Evolutionary conservation across 2,329 filamentous ascomycete species (phyloP).

Genomic region (Aspergillus nomiae): DNA sequence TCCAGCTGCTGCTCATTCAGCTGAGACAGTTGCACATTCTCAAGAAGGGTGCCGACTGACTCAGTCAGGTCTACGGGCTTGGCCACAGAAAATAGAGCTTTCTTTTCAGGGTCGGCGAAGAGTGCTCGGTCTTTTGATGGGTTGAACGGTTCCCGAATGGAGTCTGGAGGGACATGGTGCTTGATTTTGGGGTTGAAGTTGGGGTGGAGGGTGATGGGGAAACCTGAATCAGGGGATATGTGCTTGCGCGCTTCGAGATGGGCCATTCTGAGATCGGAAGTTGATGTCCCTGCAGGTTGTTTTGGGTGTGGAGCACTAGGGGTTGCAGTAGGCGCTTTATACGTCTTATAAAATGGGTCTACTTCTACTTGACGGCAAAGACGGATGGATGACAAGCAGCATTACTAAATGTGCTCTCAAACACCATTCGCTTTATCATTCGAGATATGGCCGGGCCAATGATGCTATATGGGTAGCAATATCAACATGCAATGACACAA

Average conservation of each 20-base stretch:
- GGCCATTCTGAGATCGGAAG: conserved; percentile 21
- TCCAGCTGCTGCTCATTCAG: conserved; percentile 51
- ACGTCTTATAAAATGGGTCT: not conserved
- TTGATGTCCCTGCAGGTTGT: not conserved
- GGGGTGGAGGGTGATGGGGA: conserved; percentile 50
- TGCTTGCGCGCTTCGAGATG: conserved; percentile 51
- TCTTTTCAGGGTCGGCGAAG: conserved; percentile 45
- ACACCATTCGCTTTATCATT: not conserved
- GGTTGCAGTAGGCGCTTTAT: not conserved
- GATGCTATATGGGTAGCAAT: not conserved
- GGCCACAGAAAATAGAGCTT: conserved; percentile 35
- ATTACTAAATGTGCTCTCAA: not conserved
- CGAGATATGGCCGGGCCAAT: not conserved
- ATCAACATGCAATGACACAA: not conserved
- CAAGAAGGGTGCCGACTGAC: conserved; percentile 42
- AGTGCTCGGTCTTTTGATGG: conserved; percentile 32
- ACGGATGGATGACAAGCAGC: not conserved
- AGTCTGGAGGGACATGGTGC: conserved; percentile 44
- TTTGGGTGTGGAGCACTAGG: not conserved
- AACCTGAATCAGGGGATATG: conserved; percentile 53
- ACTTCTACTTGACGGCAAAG: not conserved
- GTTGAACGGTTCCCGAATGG: conserved; percentile 31
- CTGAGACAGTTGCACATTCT: conserved; percentile 48
- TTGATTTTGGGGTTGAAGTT: conserved; percentile 52
- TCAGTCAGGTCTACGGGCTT: conserved; percentile 36